A percentile compares a stretch with the other conserved stretches of the same genome.
phyloP scores from a whole-genome alignment of 2,329 filamentous ascomycete species.

The Phaeosphaeriaceae sp. region DNA sequence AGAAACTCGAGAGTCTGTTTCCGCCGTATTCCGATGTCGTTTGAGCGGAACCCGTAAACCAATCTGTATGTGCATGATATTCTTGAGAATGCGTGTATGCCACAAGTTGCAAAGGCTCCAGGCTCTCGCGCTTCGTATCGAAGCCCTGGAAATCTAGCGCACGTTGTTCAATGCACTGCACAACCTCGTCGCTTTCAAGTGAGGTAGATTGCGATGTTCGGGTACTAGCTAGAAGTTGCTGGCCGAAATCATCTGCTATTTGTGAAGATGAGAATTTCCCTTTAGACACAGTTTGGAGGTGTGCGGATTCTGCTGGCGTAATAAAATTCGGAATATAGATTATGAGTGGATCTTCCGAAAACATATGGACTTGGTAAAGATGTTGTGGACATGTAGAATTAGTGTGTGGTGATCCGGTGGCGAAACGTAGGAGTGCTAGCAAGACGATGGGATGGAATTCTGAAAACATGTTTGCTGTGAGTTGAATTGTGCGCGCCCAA shows the following conservation, averaged over 20 bases:
- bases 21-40: constrained; percentile 28
- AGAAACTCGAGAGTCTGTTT: constrained; percentile 60
- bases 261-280: constrained; percentile 22
- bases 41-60: constrained; percentile 44
- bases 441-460: constrained; percentile 1
- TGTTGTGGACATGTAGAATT: constrained; percentile 44
- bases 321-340: constrained; percentile 64
- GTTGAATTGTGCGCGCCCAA: too few relatives aligned
- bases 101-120: constrained; percentile 55
- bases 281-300: constrained; percentile 59
- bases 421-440: constrained; percentile 5
- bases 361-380: constrained; percentile 54
- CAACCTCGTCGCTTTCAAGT: constrained; percentile 47
- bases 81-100: constrained; percentile 61
- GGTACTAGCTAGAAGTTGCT: constrained; percentile 27
- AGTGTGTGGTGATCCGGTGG: constrained; percentile 4
- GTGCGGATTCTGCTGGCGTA: constrained; percentile 54
- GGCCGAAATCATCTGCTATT: constrained; percentile 28
- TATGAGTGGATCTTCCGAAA: constrained; percentile 60
- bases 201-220: constrained; percentile 29
- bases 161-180: constrained; percentile 63
- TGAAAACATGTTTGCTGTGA: constrained; percentile 5
- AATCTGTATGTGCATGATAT: constrained; percentile 64
- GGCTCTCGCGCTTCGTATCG: constrained; percentile 49
- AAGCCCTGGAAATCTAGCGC: constrained; percentile 65